A percentile compares a stretch with the other conserved stretches of the same genome.
phyloP scores from a whole-genome alignment of 345 rosid species.

The Geranium brycei region DNA sequence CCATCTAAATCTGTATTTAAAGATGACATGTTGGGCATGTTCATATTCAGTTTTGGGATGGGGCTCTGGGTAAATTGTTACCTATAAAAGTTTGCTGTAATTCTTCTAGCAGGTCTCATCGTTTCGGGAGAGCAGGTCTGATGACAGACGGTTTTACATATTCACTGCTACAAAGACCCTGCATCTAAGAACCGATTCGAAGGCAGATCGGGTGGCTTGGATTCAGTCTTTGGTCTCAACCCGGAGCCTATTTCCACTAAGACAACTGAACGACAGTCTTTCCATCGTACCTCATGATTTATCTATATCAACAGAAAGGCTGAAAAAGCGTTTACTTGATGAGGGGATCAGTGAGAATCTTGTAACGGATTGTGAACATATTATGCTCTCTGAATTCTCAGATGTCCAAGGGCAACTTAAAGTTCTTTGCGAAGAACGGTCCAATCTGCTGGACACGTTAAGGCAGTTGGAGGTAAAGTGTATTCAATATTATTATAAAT shows the following conservation, averaged over 20 bases:
- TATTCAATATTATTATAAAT: no score
- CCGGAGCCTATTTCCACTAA: constrained; percentile 46
- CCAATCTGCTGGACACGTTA: constrained; percentile 61
- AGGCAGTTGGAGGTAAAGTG: constrained; percentile 79
- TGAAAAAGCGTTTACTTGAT: constrained; percentile 49
- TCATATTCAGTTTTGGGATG: background rate
- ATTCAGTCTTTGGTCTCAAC: constrained; percentile 74
- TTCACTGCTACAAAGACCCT: constrained; percentile 96
- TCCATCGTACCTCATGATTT: constrained; percentile 46
- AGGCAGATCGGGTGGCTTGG: constrained; percentile 75
- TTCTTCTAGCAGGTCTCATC: constrained; percentile 69
- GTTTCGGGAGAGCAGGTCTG: constrained; percentile 95
- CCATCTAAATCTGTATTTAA: background rate
- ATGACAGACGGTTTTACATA: constrained; percentile 76
- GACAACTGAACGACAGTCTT: constrained; percentile 47
- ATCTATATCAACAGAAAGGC: constrained; percentile 66
- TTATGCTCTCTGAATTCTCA: constrained; percentile 75
- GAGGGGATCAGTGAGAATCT: constrained; percentile 54
- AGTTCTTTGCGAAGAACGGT: constrained; percentile 63
- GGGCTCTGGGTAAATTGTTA: background rate
- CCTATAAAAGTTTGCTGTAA: constrained; percentile 7
- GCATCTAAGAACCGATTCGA: constrained; percentile 81
- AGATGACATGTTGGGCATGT: background rate
- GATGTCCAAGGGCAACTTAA: constrained; percentile 58
- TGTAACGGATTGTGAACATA: constrained; percentile 81